Conservation (phyloP, 2,329 filamentous ascomycete species). For the Fusarium anguioides region DNA sequence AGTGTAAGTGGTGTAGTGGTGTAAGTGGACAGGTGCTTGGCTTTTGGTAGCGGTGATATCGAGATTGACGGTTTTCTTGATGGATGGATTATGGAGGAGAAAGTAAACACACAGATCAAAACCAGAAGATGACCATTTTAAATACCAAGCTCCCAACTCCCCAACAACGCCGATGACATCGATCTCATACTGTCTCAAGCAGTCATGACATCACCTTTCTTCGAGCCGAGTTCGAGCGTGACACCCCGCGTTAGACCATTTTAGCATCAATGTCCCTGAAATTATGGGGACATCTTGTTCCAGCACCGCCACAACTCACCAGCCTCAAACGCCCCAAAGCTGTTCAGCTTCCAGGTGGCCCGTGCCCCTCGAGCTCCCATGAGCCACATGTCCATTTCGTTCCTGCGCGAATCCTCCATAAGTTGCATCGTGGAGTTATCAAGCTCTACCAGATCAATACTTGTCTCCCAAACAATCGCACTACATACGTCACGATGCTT, state of each 20-base stretch:
- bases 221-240: background rate
- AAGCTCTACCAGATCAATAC: constrained; percentile 22
- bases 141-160: constrained; percentile 27
- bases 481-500: constrained; percentile 64
- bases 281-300: constrained; percentile 13
- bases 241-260: constrained; percentile 30
- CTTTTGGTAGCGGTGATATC: background rate
- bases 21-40: background rate
- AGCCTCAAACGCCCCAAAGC: constrained; percentile 32
- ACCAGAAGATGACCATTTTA: constrained; percentile 18
- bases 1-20: background rate
- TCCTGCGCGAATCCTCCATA: constrained; percentile 20
- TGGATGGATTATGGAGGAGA: background rate
- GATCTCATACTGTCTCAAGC: constrained; percentile 23
- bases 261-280: constrained; percentile 29
- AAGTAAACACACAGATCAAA: background rate
- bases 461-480: background rate
- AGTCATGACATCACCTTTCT: constrained; percentile 47
- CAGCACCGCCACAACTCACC: constrained; percentile 19
- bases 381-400: constrained; percentile 40
- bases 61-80: background rate
- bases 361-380: constrained; percentile 33
- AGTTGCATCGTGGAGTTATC: constrained; percentile 35
- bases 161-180: constrained; percentile 43
- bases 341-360: constrained; percentile 16